Conservation (phyloP, 2,329 filamentous ascomycete species). For the Aureobasidium vineae region DNA sequence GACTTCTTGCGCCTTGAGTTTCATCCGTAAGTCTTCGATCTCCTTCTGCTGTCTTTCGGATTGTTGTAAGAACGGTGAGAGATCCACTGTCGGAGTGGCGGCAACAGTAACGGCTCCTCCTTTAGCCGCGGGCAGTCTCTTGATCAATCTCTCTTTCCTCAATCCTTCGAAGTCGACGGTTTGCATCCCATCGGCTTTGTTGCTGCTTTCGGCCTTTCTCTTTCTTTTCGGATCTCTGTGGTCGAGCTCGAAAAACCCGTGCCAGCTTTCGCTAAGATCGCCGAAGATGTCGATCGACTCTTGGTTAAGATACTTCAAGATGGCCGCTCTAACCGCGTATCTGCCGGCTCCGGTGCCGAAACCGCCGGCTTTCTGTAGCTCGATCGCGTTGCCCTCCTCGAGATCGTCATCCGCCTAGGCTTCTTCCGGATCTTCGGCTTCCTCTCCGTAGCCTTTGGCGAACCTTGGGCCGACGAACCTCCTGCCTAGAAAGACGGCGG, state of each 20-base stretch:
- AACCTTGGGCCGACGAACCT: neutral
- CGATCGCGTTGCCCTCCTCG: neutral
- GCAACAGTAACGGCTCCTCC: neutral
- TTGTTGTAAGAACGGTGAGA: neutral
- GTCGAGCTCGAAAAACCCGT: neutral
- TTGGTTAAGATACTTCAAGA: constrained; percentile 10
- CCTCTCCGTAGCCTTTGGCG: neutral
- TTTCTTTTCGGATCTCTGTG: constrained; percentile 4
- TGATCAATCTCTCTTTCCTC: neutral
- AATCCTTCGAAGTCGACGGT: neutral
- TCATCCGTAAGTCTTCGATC: constrained; percentile 1
- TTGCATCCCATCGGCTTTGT: constrained; percentile 13
- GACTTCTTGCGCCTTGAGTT: neutral
- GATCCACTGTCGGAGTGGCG: neutral
- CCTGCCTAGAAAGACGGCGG: neutral
- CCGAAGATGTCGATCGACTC: constrained; percentile 9
- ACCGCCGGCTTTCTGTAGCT: constrained; percentile 9
- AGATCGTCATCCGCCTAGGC: neutral
- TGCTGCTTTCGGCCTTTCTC: neutral
- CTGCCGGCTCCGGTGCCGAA: neutral
- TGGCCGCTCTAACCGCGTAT: neutral
- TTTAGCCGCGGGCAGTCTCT: neutral
- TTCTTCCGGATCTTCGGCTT: neutral
- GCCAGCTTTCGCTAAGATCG: constrained; percentile 1
- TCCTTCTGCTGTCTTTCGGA: neutral